phyloP scores from a whole-genome alignment of 805 yeast species.

The Candida nemodendra region DNA sequence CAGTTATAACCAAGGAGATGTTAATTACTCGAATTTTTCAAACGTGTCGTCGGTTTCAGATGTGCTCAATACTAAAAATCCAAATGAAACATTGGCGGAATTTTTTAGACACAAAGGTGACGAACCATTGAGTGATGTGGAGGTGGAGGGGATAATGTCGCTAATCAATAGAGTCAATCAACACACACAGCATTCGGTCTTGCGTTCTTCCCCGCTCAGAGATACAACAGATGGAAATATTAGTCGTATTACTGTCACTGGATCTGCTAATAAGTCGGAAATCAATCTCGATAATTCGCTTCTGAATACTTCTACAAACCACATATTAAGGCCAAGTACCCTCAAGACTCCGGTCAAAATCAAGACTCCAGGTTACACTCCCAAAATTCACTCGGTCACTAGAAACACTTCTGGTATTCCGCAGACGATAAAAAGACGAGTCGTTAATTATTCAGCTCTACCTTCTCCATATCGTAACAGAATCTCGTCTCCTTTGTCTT shows the following conservation, averaged over 20 bases:
- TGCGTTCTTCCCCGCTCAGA: constrained; percentile 6
- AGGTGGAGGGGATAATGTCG: constrained; percentile 77
- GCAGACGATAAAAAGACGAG: constrained; percentile 26
- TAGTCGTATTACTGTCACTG: constrained; percentile 1
- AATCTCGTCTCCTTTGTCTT: constrained; percentile 28
- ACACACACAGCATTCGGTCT: constrained; percentile 12
- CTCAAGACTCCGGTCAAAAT: constrained; percentile 24
- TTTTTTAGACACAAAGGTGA: constrained; percentile 78
- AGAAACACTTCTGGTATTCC: constrained; percentile 14
- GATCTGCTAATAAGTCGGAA: constrained; percentile 4
- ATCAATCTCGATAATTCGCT: constrained; percentile 14
- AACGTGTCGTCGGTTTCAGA: constrained; percentile 17
- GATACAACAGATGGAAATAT: not conserved
- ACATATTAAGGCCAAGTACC: constrained; percentile 25
- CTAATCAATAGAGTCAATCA: constrained; percentile 44
- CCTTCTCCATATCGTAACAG: constrained; percentile 29
- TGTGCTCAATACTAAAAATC: constrained; percentile 30
- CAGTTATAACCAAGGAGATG: constrained; percentile 13
- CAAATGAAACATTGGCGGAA: constrained; percentile 61
- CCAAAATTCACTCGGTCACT: constrained; percentile 15
- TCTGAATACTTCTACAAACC: constrained; percentile 15
- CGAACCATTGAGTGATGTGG: constrained; percentile 68
- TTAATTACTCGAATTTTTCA: constrained; percentile 24
- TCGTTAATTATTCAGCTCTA: constrained; percentile 27
- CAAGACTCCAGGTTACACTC: constrained; percentile 26